phyloP scores from a whole-genome alignment of 2,329 filamentous ascomycete species.

The Dothidotthia symphoricarpi region DNA sequence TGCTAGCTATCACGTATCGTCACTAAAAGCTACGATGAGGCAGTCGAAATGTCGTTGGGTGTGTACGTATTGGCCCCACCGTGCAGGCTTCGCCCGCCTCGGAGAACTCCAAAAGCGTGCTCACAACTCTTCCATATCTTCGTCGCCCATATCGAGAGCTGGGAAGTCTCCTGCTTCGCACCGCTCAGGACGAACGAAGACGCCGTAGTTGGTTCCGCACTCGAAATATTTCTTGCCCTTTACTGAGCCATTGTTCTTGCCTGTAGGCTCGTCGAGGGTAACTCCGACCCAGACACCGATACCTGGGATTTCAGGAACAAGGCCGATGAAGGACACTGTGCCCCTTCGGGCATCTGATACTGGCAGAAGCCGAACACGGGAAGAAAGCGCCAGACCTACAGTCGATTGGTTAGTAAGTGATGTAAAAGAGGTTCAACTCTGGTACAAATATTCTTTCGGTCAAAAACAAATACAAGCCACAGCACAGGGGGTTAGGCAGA shows the following conservation, averaged over 20 bases:
- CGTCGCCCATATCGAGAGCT: slow-evolving; percentile 49
- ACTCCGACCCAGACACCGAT: slow-evolving; percentile 69
- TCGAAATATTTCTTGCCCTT: slow-evolving; percentile 67
- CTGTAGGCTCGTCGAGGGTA: slow-evolving; percentile 71
- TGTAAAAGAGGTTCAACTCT: neutral
- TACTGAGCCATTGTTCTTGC: slow-evolving; percentile 78
- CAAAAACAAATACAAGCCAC: too few species aligned
- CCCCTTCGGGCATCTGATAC: slow-evolving; percentile 69
- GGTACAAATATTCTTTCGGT: too few species aligned
- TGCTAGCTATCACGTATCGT: too few species aligned
- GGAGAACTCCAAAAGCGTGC: too few species aligned
- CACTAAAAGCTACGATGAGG: too few species aligned
- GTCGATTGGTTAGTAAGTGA: slow-evolving; percentile 7
- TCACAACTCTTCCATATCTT: slow-evolving; percentile 65
- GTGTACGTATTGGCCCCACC: too few species aligned
- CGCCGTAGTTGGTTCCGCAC: slow-evolving; percentile 66
- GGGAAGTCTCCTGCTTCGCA: slow-evolving; percentile 75
- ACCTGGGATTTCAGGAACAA: slow-evolving; percentile 70
- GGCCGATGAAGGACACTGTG: slow-evolving; percentile 68
- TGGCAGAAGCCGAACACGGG: slow-evolving; percentile 47
- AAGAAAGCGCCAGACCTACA: slow-evolving; percentile 27
- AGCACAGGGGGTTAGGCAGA: too few species aligned
- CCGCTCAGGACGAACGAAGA: slow-evolving; percentile 75
- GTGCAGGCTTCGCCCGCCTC: too few species aligned
- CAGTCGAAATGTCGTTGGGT: too few species aligned